A percentile compares a stretch with the other conserved stretches of the same genome.
Conservation (phyloP, 345 rosid species). For the Sisymbrium altissimum region DNA sequence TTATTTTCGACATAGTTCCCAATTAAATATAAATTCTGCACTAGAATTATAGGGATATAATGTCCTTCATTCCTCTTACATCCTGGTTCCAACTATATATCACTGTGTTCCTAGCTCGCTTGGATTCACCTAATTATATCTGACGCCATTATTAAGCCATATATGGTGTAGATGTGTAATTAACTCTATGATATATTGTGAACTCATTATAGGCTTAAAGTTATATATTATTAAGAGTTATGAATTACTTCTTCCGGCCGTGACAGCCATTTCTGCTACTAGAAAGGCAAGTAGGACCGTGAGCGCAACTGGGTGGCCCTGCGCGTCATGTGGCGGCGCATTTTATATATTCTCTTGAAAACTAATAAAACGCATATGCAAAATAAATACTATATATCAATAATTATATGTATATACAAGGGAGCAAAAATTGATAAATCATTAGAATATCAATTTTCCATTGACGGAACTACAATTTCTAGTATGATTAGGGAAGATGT, state of each 20-base stretch:
- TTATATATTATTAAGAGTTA: background rate
- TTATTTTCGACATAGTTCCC: background rate
- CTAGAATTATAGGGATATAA: background rate
- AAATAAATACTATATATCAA: background rate
- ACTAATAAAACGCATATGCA: background rate
- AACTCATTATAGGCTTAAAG: background rate
- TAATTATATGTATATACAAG: background rate
- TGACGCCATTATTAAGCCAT: background rate
- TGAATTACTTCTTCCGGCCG: background rate
- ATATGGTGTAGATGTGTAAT: background rate
- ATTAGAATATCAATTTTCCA: background rate
- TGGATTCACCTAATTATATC: background rate
- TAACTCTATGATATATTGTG: background rate
- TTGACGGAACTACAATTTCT: background rate
- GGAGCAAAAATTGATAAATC: background rate
- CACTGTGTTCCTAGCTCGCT: background rate
- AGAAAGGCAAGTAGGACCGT: too few species aligned
- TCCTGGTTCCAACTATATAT: background rate
- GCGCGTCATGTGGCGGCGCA: slow-evolving; percentile 7
- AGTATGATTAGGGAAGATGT: background rate
- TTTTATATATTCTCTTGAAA: background rate
- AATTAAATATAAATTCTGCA: background rate
- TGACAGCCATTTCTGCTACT: background rate
- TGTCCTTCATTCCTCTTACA: background rate
- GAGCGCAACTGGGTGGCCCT: too few species aligned